Evolutionary conservation across 129 eudicot species (phyloP).

Genomic region (Glebionis coronaria): DNA sequence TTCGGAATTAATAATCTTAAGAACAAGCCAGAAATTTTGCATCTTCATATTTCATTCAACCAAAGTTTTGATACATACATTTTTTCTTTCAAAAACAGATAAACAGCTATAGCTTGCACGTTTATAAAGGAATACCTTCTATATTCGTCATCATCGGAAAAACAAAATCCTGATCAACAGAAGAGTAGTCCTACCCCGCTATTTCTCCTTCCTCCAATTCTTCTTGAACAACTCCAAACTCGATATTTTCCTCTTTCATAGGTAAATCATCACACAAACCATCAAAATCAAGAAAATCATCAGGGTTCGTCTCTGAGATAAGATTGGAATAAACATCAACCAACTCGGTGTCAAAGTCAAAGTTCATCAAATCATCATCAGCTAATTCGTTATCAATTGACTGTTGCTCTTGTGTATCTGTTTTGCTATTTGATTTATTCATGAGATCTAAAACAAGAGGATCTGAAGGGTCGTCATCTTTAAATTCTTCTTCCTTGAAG

Average conservation of each 20-base stretch:
- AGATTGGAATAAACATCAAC: slow-evolving; percentile 50
- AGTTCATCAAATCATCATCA: slow-evolving; percentile 33
- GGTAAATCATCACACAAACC: slow-evolving; percentile 36
- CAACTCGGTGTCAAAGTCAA: slow-evolving; percentile 53
- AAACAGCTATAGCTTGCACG: background rate
- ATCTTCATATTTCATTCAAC: background rate
- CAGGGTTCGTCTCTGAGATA: slow-evolving; percentile 44
- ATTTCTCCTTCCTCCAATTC: slow-evolving; percentile 95
- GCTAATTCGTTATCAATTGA: slow-evolving; percentile 7
- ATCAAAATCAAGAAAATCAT: slow-evolving; percentile 62
- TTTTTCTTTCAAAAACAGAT: background rate
- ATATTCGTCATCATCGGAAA: slow-evolving; percentile 3
- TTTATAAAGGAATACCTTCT: background rate
- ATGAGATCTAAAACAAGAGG: slow-evolving; percentile 51
- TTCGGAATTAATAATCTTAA: background rate
- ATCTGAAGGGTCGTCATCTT: slow-evolving; percentile 39
- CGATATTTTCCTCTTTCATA: slow-evolving; percentile 6
- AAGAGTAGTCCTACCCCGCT: slow-evolving; percentile 28
- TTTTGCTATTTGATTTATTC: slow-evolving; percentile 19
- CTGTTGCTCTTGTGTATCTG: slow-evolving; percentile 14
- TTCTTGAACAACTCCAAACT: slow-evolving; percentile 21
- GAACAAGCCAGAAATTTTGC: slow-evolving; percentile 1
- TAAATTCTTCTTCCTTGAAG: slow-evolving; percentile 71
- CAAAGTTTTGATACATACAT: slow-evolving; percentile 15
- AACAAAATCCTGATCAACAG: background rate